Base-by-base conservation (phyloP, 2,329 filamentous ascomycete genomes). In the Shiraia sp. region DNA sequence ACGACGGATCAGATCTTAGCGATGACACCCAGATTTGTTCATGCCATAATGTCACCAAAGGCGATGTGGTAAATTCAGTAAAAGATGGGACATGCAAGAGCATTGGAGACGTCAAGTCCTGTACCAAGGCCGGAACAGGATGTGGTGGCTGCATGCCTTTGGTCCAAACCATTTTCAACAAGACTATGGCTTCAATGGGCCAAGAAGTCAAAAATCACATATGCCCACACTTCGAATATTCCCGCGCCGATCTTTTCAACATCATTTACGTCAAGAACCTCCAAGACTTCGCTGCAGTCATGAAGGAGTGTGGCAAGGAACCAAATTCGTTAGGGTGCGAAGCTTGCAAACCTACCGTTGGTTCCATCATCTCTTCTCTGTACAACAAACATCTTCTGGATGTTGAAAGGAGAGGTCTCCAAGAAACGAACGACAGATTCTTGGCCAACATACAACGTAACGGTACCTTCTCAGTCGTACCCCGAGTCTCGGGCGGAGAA, bases 21-120 rank as follows among this genome's bases (percentile, higher is more conserved):
- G 88, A 93, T 56, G 88, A 93, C 61, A 88, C 88, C 0, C 91
- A 96, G 64, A 86, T 96, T 47, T 96, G 90, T 69, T 93, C 89
- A 1, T 96, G 90, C 57, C 90, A 96, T 75, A 96, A 96, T 64
- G 90, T 96, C 29, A 86, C 83, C 16, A 96, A 96, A 66, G 87
- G 87, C 12, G 88, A 92, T 55, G 77, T 96, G 0, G 82, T 86
- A 31, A 79, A 79, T 4, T 75, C 75, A 2, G 81, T 92, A 65
- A 91, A 91, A 57, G 82, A 86, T 38, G 90, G 88, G 27, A 83
- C 79, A 2, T 95, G 89, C 76, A 93, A 87, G 63, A 86, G 86
- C 17, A 80, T 95, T 31, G 85, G 83, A 37, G 86, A 92, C 40
- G 79, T 96, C 63, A 96, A 96, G 70, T 81, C 86, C 2, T 95